Conservation (phyloP, 768 basidiomycete genomes). For the Boletus rubescentipes region DNA sequence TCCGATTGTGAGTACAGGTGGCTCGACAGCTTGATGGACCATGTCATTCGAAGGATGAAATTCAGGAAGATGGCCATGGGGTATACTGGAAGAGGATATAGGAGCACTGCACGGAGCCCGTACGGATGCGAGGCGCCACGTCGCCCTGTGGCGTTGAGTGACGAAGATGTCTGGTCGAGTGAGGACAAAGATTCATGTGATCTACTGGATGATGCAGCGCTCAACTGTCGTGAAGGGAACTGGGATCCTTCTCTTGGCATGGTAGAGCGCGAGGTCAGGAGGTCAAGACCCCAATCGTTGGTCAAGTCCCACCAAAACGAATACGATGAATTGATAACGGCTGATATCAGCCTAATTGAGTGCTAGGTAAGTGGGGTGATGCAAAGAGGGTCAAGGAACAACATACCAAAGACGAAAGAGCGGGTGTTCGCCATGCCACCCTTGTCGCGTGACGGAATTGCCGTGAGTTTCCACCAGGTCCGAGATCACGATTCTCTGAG, state of each 20-base stretch:
- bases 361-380: conserved; percentile 1
- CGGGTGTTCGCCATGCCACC: conserved; percentile 74
- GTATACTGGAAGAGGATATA: conserved; percentile 82
- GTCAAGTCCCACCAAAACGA: conserved; percentile 99
- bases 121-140: conserved; percentile 45
- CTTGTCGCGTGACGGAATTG: conserved; percentile 38
- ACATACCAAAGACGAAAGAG: conserved; percentile 84
- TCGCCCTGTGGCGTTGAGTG: conserved; percentile 14
- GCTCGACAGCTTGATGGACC: conserved; percentile 87
- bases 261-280: conserved; percentile 49
- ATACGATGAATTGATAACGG: conserved; percentile 85
- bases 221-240: conserved; percentile 49
- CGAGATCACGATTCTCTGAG: conserved; percentile 71
- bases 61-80: conserved; percentile 81
- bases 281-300: conserved; percentile 93
- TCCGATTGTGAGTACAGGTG: conserved; percentile 81
- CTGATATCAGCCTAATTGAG: conserved; percentile 70
- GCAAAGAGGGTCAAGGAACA: not conserved
- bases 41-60: conserved; percentile 86
- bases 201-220: conserved; percentile 17
- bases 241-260: conserved; percentile 35
- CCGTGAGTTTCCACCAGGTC: conserved; percentile 55
- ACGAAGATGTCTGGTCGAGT: conserved; percentile 13
- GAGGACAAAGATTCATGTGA: conserved; percentile 6
- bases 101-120: conserved; percentile 72